These are phyloP conservation scores for Oehlia diaphana DNA, from an alignment of 192 early-diverging fungal species.

Conservation along the genomic window DNA sequence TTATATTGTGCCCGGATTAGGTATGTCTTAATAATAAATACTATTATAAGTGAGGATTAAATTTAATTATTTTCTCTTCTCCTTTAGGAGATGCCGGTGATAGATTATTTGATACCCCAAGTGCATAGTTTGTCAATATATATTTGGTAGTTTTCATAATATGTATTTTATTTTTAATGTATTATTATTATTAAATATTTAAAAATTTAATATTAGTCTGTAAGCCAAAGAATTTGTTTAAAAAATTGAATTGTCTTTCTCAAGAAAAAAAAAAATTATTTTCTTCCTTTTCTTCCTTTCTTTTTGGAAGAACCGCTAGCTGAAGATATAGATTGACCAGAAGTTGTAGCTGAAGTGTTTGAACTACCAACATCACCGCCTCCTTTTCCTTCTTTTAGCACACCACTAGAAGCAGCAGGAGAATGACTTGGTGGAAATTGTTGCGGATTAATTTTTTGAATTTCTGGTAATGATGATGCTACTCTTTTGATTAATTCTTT, in stretches of 20 bases:
- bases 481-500: conserved; percentile 27
- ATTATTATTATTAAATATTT: no score
- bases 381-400: conserved; percentile 14
- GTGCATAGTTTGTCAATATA: background rate
- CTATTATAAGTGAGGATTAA: background rate
- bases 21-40: conserved; percentile 4
- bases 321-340: no score
- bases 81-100: conserved; percentile 69
- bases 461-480: background rate
- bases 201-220: no score
- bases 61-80: conserved; percentile 37
- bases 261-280: conserved; percentile 2
- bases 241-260: background rate
- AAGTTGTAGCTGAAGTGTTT: background rate
- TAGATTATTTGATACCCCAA: conserved; percentile 58
- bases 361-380: background rate
- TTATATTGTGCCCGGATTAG: conserved; percentile 55
- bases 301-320: conserved; percentile 8
- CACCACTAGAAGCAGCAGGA: conserved; percentile 11
- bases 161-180: background rate
- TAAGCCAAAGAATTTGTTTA: no score
- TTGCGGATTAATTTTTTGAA: conserved; percentile 26
- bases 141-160: background rate
- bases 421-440: conserved; percentile 29
- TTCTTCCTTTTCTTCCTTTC: conserved; percentile 27